phyloP scores from a whole-genome alignment of 2,329 filamentous ascomycete species.

The Nannizziopsis barbatae region DNA sequence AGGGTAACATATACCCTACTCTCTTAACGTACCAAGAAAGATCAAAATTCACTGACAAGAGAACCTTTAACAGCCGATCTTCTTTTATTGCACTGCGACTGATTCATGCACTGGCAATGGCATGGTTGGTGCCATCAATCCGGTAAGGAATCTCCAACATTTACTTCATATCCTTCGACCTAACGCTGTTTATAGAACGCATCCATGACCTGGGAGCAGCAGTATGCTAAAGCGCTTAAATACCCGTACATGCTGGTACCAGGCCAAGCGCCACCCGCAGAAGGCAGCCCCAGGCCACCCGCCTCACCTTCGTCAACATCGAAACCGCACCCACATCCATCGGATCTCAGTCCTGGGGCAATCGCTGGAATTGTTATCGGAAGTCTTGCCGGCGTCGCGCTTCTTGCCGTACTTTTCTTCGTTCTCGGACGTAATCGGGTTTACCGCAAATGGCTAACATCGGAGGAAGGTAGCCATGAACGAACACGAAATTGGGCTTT shows the following conservation, averaged over 20 bases:
- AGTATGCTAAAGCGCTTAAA: constrained; percentile 39
- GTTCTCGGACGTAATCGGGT: constrained; percentile 28
- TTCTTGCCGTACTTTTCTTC: constrained; percentile 37
- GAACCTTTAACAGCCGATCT: constrained; percentile 40
- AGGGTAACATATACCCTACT: constrained; percentile 23
- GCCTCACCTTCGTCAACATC: constrained; percentile 9
- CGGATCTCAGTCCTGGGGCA: constrained; percentile 35
- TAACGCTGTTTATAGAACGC: constrained; percentile 27
- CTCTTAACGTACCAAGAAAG: background rate
- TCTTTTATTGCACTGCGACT: constrained; percentile 59
- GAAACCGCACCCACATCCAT: constrained; percentile 4
- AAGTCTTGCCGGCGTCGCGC: constrained; percentile 34
- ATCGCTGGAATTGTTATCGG: constrained; percentile 53
- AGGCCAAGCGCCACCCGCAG: constrained; percentile 45
- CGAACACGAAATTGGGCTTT: constrained; percentile 27
- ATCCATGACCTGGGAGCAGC: constrained; percentile 39
- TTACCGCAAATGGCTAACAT: constrained; percentile 27
- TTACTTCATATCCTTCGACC: background rate
- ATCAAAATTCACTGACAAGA: constrained; percentile 6
- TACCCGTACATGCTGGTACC: constrained; percentile 46
- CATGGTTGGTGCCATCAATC: constrained; percentile 70
- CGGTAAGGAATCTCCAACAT: constrained; percentile 34
- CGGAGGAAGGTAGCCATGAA: constrained; percentile 23
- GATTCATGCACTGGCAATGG: constrained; percentile 52
- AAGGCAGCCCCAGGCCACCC: constrained; percentile 23